Evolutionary conservation across 176 grass and related monocot genomes (phyloP).

Genomic region (Echinochloa phyllopogon): DNA sequence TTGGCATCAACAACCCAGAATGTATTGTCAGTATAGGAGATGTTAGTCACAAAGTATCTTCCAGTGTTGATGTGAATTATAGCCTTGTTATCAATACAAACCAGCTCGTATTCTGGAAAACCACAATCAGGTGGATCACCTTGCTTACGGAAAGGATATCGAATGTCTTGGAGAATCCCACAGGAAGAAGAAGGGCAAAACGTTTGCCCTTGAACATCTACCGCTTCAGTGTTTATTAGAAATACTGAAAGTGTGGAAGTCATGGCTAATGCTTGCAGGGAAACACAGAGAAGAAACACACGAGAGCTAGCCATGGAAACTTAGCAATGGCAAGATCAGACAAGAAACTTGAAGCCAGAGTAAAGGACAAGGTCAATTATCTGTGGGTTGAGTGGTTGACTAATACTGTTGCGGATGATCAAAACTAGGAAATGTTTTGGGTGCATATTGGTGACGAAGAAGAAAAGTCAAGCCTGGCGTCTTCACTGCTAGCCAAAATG

Average conservation of each 20-base stretch:
- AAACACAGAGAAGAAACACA: neutral
- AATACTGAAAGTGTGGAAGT: neutral
- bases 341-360: neutral
- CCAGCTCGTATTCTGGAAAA: neutral
- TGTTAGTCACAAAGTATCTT: slow-evolving; percentile 38
- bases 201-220: neutral
- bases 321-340: neutral
- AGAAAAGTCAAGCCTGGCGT: neutral
- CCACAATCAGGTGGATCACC: slow-evolving; percentile 25
- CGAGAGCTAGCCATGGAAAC: neutral
- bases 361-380: neutral
- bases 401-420: too few relatives aligned
- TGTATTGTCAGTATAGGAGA: slow-evolving; percentile 12
- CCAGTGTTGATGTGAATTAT: slow-evolving; percentile 2
- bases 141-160: slow-evolving; percentile 27
- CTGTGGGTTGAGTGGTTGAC: neutral
- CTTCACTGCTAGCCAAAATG: neutral
- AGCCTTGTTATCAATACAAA: slow-evolving; percentile 29
- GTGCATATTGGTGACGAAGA: neutral
- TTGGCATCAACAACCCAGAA: slow-evolving; percentile 33
- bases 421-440: too few relatives aligned
- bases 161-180: slow-evolving; percentile 7
- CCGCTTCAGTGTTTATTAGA: neutral
- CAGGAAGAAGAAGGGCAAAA: slow-evolving; percentile 43
- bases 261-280: slow-evolving; percentile 10